These are phyloP conservation scores for Arthroderma uncinatum DNA, from an alignment of 2,329 filamentous ascomycete genomes.

Conservation along the genomic window DNA sequence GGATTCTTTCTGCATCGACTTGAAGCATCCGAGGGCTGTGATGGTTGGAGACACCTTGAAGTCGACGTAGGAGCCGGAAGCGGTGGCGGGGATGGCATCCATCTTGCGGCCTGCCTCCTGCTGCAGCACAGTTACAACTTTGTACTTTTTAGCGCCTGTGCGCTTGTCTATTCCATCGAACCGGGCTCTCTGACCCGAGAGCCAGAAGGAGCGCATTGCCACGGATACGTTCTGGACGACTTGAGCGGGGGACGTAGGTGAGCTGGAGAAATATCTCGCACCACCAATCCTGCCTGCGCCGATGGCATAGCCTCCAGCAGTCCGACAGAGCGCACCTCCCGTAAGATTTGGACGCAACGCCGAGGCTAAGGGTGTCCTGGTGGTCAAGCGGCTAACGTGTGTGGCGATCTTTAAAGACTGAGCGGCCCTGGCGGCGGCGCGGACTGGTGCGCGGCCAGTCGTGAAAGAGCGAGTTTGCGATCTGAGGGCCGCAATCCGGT, in stretches of 20 bases:
- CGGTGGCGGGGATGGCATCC: conserved; percentile 40
- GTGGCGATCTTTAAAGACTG: conserved; percentile 47
- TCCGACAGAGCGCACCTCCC: conserved; percentile 70
- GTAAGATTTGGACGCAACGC: conserved; percentile 86
- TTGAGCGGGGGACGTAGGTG: conserved; percentile 72
- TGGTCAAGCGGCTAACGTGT: conserved; percentile 53
- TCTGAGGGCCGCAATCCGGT: conserved; percentile 51
- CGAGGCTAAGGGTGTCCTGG: conserved; percentile 73
- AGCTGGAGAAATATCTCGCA: conserved; percentile 80
- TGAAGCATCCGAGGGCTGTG: conserved; percentile 68
- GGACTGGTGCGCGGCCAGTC: conserved; percentile 38
- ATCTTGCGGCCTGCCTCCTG: conserved; percentile 61
- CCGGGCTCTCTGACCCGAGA: conserved; percentile 79
- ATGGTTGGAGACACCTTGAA: conserved; percentile 82
- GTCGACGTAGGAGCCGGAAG: conserved; percentile 72
- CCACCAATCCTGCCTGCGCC: conserved; percentile 60
- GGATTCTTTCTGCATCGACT: conserved; percentile 27
- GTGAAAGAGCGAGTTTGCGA: conserved; percentile 53
- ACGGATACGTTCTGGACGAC: conserved; percentile 92
- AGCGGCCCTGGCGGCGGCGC: conserved; percentile 42
- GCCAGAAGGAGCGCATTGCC: conserved; percentile 79
- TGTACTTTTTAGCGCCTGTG: conserved; percentile 68
- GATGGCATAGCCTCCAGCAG: conserved; percentile 75
- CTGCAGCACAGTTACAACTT: conserved; percentile 61
- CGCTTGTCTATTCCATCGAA: conserved; percentile 63